Base-by-base conservation (phyloP, 345 rosid species). In the Citrus unshiu region DNA sequence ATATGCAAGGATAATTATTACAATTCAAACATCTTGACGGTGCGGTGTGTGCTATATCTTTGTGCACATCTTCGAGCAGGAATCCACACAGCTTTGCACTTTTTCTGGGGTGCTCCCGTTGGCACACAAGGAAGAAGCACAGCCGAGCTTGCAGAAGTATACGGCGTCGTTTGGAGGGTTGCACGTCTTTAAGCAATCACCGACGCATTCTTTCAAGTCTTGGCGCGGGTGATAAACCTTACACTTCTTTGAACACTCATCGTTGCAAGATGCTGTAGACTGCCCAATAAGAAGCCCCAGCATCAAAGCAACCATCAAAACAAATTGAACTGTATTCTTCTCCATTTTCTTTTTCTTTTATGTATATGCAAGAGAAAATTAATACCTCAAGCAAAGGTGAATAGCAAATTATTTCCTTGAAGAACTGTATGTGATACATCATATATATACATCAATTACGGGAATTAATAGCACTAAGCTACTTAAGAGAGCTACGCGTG, bases 71-170 rank as follows among this genome's bases (percentile, higher is more conserved):
- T 43, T 57, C 0, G 82, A 78, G 79, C 90, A 88, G 27, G 87
- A 85, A 35, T 80, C 72, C 76, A 84, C 85, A 56, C 88, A 85
- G 54, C 73, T 71, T 12, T 65, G 80, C 56, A 84, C 88, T 81
- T 79, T 78, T 79, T 82, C 65, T 39, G 19, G 57, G 59, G 86
- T 63, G 81, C 83, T 84, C 77, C 82, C 8, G 24, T 72, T 59
- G 74, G 83, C 25, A 65, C 89, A 86, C 40, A 68, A 54, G 77
- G 84, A 72, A 18, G 59, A 67, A 70, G 87, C 85, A 30, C 87
- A 82, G 0, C 85, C 84, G 58, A 84, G 77, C 66, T 70, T 82
- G 81, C 89, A 84, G 83, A 73, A 84, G 75, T 0, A 10, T 6
- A 67, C n/a, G 60, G 87, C 84, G 54, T 80, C 78, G 49, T 43